phyloP scores from a whole-genome alignment of 2,329 filamentous ascomycete genomes.

The Colletotrichum sp. region DNA sequence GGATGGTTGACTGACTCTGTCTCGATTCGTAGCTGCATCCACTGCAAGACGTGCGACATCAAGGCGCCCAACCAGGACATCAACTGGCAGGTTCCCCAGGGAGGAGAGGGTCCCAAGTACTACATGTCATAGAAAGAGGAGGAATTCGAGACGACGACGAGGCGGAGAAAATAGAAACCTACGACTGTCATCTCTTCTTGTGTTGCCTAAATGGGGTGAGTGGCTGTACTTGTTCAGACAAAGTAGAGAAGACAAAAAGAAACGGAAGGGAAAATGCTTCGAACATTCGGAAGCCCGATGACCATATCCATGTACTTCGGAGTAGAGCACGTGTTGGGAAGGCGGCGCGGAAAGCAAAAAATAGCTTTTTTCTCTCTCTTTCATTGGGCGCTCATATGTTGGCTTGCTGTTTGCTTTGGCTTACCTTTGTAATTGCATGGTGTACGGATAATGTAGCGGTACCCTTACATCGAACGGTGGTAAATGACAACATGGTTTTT shows the following conservation, averaged over 20 bases:
- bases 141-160: neutral
- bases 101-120: constrained; percentile 79
- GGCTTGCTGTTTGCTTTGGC: neutral
- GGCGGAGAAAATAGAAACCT: neutral
- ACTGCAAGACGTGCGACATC: constrained; percentile 99
- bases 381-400: neutral
- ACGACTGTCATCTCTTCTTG: neutral
- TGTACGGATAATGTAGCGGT: neutral
- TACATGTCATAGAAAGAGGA: constrained; percentile 62
- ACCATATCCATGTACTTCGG: neutral
- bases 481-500: neutral
- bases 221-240: neutral
- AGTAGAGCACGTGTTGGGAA: neutral
- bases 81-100: constrained; percentile 95
- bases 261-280: neutral
- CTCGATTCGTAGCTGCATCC: constrained; percentile 75
- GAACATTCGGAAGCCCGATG: neutral
- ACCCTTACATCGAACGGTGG: neutral
- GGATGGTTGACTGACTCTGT: neutral
- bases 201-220: neutral
- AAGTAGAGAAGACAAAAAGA: neutral
- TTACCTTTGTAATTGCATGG: neutral
- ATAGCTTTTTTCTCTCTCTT: neutral
- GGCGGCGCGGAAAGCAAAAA: neutral
- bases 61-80: constrained; percentile 97